Evolutionary conservation across 2,329 filamentous ascomycete genomes (phyloP).

Genomic region (Myriosclerotinia scirpicola): DNA sequence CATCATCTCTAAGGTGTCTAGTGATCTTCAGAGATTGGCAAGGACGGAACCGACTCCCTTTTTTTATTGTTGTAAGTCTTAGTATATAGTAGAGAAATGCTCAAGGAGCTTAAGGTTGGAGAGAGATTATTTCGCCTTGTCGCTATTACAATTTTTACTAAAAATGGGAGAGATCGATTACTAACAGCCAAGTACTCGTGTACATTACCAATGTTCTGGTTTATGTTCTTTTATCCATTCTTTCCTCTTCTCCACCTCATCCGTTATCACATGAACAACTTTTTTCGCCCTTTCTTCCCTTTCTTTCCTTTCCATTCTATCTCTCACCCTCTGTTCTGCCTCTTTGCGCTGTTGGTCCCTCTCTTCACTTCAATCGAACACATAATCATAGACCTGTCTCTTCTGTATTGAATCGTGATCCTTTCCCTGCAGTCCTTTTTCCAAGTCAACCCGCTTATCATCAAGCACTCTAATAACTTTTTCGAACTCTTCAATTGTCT

Average conservation of each 20-base stretch:
- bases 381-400: not conserved
- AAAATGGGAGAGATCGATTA: not conserved
- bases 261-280: not conserved
- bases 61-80: not conserved
- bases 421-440: not conserved
- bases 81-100: not conserved
- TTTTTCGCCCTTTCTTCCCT: not conserved
- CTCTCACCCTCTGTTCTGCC: not conserved
- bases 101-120: not conserved
- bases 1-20: not conserved
- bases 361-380: not conserved
- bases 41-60: not conserved
- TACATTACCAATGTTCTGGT: too few relatives aligned
- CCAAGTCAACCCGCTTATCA: too few relatives aligned
- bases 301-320: too few relatives aligned
- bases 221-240: not conserved
- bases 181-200: too few relatives aligned
- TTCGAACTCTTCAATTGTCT: not conserved
- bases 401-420: not conserved
- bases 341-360: not conserved
- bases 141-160: too few relatives aligned
- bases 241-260: not conserved
- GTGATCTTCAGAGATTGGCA: not conserved
- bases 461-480: not conserved
- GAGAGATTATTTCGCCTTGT: not conserved